These are phyloP conservation scores for Dioszegia hungarica DNA, from an alignment of 768 basidiomycete species.

Conservation along the genomic window DNA sequence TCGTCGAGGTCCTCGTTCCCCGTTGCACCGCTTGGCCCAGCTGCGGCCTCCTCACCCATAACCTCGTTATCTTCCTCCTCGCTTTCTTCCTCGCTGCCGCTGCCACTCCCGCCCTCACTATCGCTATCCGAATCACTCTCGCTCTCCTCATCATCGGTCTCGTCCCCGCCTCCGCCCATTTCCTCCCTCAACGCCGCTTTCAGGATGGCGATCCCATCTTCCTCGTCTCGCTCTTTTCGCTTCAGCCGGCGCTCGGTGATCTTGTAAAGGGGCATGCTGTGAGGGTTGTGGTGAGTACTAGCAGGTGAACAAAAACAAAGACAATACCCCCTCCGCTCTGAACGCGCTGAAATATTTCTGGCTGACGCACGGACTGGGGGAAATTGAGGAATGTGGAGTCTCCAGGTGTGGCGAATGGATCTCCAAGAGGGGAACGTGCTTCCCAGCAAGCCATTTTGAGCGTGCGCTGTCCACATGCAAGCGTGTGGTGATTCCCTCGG, in stretches of 20 bases:
- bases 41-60: slow-evolving; percentile 6
- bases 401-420: no score
- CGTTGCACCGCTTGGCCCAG: slow-evolving; percentile 2
- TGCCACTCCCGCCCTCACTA: not conserved
- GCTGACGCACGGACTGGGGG: no score
- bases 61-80: slow-evolving; percentile 7
- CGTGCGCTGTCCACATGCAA: no score
- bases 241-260: slow-evolving; percentile 30
- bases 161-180: slow-evolving; percentile 15
- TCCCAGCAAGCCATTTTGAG: no score
- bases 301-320: not conserved
- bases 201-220: slow-evolving; percentile 23
- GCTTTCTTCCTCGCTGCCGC: slow-evolving; percentile 6
- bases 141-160: slow-evolving; percentile 7
- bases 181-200: slow-evolving; percentile 18
- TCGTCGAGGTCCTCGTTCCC: slow-evolving; percentile 1
- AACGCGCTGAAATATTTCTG: not conserved
- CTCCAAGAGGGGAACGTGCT: no score
- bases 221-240: slow-evolving; percentile 32
- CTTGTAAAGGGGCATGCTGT: slow-evolving; percentile 37
- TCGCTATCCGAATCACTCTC: slow-evolving; percentile 14
- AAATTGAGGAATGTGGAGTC: no score
- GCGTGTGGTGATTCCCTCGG: no score
- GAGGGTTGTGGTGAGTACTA: not conserved
- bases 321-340: no score